Base-by-base conservation (phyloP, 2,329 filamentous ascomycete species). In the Cercospora brassicicola region DNA sequence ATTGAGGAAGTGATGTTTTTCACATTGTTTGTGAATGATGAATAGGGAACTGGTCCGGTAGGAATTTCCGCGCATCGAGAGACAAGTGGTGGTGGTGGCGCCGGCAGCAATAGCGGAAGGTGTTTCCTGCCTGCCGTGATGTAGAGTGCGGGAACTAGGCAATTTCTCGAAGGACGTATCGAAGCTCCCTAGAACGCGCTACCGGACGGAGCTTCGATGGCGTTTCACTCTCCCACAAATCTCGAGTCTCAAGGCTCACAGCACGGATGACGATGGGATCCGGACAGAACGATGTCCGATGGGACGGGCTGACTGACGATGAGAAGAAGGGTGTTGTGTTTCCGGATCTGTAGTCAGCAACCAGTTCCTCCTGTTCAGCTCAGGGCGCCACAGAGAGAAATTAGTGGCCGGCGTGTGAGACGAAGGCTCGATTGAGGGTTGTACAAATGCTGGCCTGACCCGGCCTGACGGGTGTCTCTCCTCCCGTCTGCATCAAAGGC, bases 81-180 rank as follows among this genome's bases (percentile, higher is more conserved):
- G 45, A 48, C 42, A 23, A 48, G 42, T 11, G n/a, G 42, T 48
- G 18, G 36, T 23, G 42, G 42, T 48, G 42, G 42, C 42, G 42
- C 20, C 42, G 42, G 42, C 42, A 48, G 42, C n/a, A 23, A 7
- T 9, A 48, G 45, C 20, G 20, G 45, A 51, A 51, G 45, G 18
- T 23, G 20, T 51, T 23, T 51, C 18, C 18, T 23, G 45, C 45
- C 18, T 51, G 20, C 20, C 18, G 45, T 51, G 18, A 51, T 51
- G 45, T 51, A 51, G 45, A 51, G 36, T 26, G 45, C 20, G 45
- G 45, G 23, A 45, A 53, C 59, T 39, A 60, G 20, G 42, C 56
- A 61, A 60, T 66, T 66, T 66, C 64, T 66, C 64, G 64, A 66
- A 66, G 56, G 30, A 57, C 23, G 62, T 30, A 64, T 64, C 30